Conservation (phyloP, 345 rosid species). For the Melastoma malabathricum region DNA sequence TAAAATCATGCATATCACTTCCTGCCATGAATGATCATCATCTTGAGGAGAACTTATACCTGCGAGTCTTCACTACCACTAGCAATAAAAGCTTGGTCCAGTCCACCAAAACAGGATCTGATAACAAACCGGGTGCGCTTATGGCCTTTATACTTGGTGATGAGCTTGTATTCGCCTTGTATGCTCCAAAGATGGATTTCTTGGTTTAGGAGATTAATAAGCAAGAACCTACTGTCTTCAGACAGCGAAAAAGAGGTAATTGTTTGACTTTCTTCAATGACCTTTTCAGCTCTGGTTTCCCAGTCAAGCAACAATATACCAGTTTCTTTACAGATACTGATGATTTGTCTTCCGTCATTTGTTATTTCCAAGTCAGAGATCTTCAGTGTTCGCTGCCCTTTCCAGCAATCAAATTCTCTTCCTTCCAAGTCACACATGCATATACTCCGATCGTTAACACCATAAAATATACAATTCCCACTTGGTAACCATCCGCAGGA, state of each 20-base stretch:
- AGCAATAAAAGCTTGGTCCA: conserved; percentile 50
- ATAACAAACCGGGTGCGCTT: conserved; percentile 47
- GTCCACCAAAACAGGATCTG: conserved; percentile 64
- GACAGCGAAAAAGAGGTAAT: conserved; percentile 56
- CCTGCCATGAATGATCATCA: background rate
- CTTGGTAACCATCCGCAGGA: conserved; percentile 64
- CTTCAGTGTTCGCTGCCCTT: conserved; percentile 33
- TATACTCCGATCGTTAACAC: conserved; percentile 39
- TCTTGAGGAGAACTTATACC: conserved; percentile 17
- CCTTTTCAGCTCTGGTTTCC: conserved; percentile 31
- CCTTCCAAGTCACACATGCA: conserved; percentile 49
- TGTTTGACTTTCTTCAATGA: conserved; percentile 35
- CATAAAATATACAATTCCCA: conserved; percentile 32
- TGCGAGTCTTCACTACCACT: conserved; percentile 72
- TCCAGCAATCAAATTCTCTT: conserved; percentile 40
- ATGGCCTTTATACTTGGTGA: conserved; percentile 46
- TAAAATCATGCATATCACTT: background rate
- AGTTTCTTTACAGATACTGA: conserved; percentile 35
- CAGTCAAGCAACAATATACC: conserved; percentile 35
- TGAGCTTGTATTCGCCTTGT: conserved; percentile 28
- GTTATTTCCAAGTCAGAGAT: conserved; percentile 50
- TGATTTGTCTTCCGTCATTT: conserved; percentile 35
- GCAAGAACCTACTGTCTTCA: conserved; percentile 34
- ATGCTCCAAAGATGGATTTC: conserved; percentile 60
- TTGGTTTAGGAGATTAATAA: conserved; percentile 49